These are phyloP conservation scores for Corymbia maculata DNA, from an alignment of 345 rosid genomes.

Conservation along the genomic window DNA sequence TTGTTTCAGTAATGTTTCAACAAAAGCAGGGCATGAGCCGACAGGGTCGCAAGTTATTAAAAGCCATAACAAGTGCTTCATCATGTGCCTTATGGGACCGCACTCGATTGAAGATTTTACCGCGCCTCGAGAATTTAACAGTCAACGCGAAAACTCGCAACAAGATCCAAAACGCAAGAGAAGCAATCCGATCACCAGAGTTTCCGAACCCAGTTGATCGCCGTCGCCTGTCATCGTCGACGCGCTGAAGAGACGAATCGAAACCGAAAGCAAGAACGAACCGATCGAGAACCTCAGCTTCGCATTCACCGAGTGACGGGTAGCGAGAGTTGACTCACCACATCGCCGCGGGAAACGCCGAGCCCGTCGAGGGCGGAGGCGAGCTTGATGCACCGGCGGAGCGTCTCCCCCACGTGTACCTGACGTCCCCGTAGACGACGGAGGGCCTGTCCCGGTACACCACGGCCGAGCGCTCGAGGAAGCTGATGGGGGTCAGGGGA, in stretches of 20 bases:
- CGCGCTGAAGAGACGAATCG: background rate
- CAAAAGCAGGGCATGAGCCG: background rate
- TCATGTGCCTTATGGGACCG: background rate
- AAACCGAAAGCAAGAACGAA: background rate
- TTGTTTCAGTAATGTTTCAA: background rate
- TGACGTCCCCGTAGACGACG: slow-evolving; percentile 33
- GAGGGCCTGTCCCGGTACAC: slow-evolving; percentile 35
- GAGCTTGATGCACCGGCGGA: slow-evolving; percentile 40
- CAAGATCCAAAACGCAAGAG: background rate
- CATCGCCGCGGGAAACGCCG: slow-evolving; percentile 37
- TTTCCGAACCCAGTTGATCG: background rate
- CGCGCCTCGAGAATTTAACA: background rate
- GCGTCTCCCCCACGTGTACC: slow-evolving; percentile 48
- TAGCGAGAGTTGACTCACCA: slow-evolving; percentile 10
- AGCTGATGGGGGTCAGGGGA: slow-evolving; percentile 48
- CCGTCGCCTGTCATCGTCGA: background rate
- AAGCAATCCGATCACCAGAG: background rate
- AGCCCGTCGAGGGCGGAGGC: slow-evolving; percentile 46
- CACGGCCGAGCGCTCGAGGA: slow-evolving; percentile 47
- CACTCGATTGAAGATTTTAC: background rate
- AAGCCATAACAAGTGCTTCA: background rate
- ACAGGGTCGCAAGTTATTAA: background rate
- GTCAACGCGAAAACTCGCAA: background rate
- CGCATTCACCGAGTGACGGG: background rate
- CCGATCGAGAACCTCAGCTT: background rate